Conservation (phyloP, 2,329 filamentous ascomycete species). For the Cryphonectria nitschkei region DNA sequence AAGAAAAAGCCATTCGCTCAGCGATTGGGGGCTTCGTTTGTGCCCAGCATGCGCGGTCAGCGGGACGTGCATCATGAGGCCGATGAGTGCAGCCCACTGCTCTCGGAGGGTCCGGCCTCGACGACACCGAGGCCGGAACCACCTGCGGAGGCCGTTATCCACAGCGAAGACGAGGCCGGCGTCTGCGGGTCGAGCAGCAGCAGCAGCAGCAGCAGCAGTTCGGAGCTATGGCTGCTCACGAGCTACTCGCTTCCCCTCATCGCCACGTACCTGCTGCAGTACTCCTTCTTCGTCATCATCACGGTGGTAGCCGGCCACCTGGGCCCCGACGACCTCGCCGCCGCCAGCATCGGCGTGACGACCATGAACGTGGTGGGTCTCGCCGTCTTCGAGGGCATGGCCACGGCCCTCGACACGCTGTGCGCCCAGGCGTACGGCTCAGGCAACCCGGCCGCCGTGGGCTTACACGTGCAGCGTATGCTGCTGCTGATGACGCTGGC, state of each 20-base stretch:
- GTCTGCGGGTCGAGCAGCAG: not conserved
- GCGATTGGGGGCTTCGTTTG: not conserved
- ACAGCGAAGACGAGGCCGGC: not conserved
- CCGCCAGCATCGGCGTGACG: slow-evolving; percentile 54
- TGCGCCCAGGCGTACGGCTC: slow-evolving; percentile 57
- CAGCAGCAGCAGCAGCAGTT: not conserved
- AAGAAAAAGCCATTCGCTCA: not conserved
- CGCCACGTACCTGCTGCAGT: slow-evolving; percentile 58
- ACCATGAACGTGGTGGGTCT: slow-evolving; percentile 59
- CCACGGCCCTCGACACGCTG: slow-evolving; percentile 54
- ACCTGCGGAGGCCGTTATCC: not conserved
- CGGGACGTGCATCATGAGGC: slow-evolving; percentile 3
- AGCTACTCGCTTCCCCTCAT: slow-evolving; percentile 52
- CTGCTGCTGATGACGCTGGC: slow-evolving; percentile 51
- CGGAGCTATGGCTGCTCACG: slow-evolving; percentile 29
- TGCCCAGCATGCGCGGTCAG: slow-evolving; percentile 6
- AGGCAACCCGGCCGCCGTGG: slow-evolving; percentile 51
- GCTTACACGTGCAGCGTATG: slow-evolving; percentile 58
- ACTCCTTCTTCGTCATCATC: slow-evolving; percentile 55
- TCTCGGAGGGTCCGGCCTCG: slow-evolving; percentile 11
- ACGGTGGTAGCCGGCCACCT: slow-evolving; percentile 57
- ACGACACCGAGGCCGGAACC: not conserved
- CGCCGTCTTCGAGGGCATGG: slow-evolving; percentile 54
- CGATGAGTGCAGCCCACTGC: slow-evolving; percentile 22
- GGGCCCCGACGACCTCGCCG: slow-evolving; percentile 55